Base-by-base conservation (phyloP, 495 filamentous ascomycete genomes). In the Hypomontagnella submonticulosa region DNA sequence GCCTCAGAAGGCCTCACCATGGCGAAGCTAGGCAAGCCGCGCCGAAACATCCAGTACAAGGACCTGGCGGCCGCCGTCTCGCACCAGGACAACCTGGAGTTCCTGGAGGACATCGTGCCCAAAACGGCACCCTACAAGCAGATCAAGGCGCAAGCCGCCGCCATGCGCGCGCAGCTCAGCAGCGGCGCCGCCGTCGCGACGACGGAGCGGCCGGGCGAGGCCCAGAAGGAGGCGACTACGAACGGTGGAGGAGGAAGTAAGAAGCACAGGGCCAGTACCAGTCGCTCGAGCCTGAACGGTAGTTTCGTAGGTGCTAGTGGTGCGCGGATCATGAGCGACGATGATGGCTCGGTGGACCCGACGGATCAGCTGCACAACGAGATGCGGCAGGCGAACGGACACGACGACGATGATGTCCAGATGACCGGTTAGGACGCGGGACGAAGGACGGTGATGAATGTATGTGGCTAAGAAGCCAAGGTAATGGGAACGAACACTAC, bases 1-100 rank as follows among this genome's bases (percentile, higher is more conserved):
- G 88, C 92, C 20, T 85, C 88, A 60, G 91, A 96, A 78, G 90
- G 87, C 23, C 85, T 96, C 69, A 92, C 92, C 71, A 90, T 96
- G 73, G 90, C 95, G 9, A 37, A 40, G 3, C 34, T 53, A 9
- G 49, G 89, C 55, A 97, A 97, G 76, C 94, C 93, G 23, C 85
- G 95, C 37, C 88, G 94, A 65, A 97, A 93, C 57, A 88, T 99
- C 66, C 96, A 98, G 75, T 99, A 99, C 83, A 92, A 90, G 75
- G 95, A 99, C 76, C 81, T 98, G 20, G 92, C 95, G 54, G 91
- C 87, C 70, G 94, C 95, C 20, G 92, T 98, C 41, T 85, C 91
- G 9, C 90, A 90, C 72, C 87, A 90, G 34, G 94, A 97, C 75
- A 95, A 96, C 77, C 90, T 98, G 56, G 92, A 97, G 71, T 99